Evolutionary conservation across 2,329 filamentous ascomycete species (phyloP), one percentile per base, ranked within the genome.

Genomic region (Ceratocystis albifundus): DNA sequence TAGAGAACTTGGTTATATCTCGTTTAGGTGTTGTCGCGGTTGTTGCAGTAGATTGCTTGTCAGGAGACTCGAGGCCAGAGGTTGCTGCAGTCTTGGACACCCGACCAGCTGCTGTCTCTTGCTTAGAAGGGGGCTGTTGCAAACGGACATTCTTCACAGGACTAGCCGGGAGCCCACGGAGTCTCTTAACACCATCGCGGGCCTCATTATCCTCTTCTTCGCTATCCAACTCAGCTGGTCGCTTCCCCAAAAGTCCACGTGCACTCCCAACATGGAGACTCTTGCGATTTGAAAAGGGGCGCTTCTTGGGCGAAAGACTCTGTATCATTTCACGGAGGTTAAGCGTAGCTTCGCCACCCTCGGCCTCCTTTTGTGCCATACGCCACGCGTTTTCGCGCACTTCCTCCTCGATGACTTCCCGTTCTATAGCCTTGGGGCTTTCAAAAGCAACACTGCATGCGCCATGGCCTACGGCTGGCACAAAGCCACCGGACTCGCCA

Each of bases 311-410:
- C 28, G 88, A 90, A 69, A 93, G 79, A 66, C 84, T 88, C 68
- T 88, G 82, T 68, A 93, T 93, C 83, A 90, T 87, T 69, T 90
- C 87, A 69, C 84, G 88, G 55, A 93, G 76, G 69, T 84, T 89
- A 45, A 85, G 75, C 0, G 87, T 88, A 2, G 78, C 79, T 69
- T 89, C 87, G 20, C 73, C 75, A 64, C 77, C 75, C 70, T 82
- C 75, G 4, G 76, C 78, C 70, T 83, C 81, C 41, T 80, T 78
- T 70, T 84, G 79, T 22, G 83, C 75, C 57, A 83, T 80, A 61
- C 76, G 80, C n/a, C 81, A 79, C 8, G 80, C 78, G 71, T 82
- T 83, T 71, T 88, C 85, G 65, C 80, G 81, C 36, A 81, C 80
- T 69, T 84, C 80, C 68, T 88, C 85, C 65, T 83, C 79, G 6